Base-by-base conservation (phyloP, 2,329 filamentous ascomycete species). In the Diaporthe ampelina region DNA sequence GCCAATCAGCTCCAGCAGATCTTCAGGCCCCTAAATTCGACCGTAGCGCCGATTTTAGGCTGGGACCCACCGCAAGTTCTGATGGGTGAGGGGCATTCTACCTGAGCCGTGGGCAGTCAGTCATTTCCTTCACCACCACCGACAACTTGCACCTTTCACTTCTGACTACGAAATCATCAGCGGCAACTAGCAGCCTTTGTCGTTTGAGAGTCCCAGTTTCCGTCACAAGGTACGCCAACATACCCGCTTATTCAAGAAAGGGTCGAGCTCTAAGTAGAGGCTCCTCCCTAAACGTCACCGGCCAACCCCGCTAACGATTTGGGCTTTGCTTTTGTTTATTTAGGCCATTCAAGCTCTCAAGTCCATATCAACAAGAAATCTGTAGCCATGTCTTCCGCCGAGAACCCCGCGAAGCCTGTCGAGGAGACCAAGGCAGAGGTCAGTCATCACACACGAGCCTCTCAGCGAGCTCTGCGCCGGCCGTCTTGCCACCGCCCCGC, bases 321-420 rank as follows among this genome's bases (percentile, higher is more conserved):
- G 13, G 74, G 65, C 72, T 59, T 65, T 73, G 74, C 70, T 71
- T 73, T 75, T 75, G 57, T 65, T 54, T 61, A 75, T 65, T 54
- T 56, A 75, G 74, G 58, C 75, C 56, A 43, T n/a, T 37, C 56
- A 73, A 56, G 56, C 61, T 43, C 68, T n/a, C 63, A 52, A 67
- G 32, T 57, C 52, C 48, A 71, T 48, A 63, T 32, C 35, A 69
- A 56, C 58, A 68, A 56, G 24, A 56, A 67, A 40, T 70, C 69
- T 54, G 61, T 70, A 75, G 80, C 71, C 48, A 83, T 83, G 82
- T 83, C 80, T 70, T 78, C 80, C 74, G 76, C 79, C 78, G 81
- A 83, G 67, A 81, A 79, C 78, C 78, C 79, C 50, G 81, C 81
- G 73, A 82, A 82, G 79, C 78, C 81, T 50, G 73, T 79, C 75